Evolutionary conservation across 805 yeast species (phyloP), one percentile per base, ranked within the genome.

Genomic region (Blastobotrys mokoenaii): DNA sequence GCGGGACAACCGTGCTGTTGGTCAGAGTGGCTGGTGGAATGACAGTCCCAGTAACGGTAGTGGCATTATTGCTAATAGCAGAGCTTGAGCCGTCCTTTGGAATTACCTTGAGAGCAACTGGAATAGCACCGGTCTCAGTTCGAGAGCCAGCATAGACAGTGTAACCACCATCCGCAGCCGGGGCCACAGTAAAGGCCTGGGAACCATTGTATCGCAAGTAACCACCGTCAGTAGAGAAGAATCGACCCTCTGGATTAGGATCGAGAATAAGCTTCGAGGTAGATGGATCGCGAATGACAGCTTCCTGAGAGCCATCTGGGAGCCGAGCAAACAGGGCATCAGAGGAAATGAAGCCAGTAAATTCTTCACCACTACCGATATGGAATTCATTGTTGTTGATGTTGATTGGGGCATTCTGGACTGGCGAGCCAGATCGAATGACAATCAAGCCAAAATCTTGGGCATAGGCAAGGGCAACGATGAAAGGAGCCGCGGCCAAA

Each of bases 401-500:
- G n/a, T 38, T 42, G 27, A 45, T 32, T 17, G 46, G 16, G n/a
- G 46, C 35, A 20, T 49, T 38, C 45, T 49, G 52, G 12, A 49
- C n/a, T 3, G 10, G 6, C 12, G 51, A 40, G 8, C 49, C 51
- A 16, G 49, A 44, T 18, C 30, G 27, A 35, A 49, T 48, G 31
- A 51, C 38, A 34, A 45, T 29, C 15, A 47, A 36, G 9, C 39
- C 38, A 33, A 48, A 11, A 33, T 41, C 36, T 31, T 34, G 27
- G 3, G 36, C 18, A 30, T 41, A 5, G 27, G 27, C 30, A 9
- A 43, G 52, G 60, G 71, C 71, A 66, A 30, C 4, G 32, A 32
- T 15, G 15, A 42, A 11, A 5, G 16, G n/a, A 14, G 30, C 17
- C 34, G 18, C 15, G 33, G 18, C 18, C 12, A 34, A 15, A 9